phyloP scores from a whole-genome alignment of 2,329 filamentous ascomycete species.

The Ustulina deusta region DNA sequence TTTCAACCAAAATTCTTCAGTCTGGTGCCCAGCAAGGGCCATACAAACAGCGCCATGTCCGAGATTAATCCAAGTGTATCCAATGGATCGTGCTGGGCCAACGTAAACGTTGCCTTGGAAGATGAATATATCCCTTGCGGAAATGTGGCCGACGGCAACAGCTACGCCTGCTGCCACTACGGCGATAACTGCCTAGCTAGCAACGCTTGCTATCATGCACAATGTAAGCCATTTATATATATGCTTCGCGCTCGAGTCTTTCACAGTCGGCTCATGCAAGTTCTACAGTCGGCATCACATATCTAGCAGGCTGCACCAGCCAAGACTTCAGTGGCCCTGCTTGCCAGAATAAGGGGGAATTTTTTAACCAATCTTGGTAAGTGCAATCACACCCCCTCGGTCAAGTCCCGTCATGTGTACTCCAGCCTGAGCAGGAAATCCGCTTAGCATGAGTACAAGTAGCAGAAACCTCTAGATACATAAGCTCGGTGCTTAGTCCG shows the following conservation, averaged over 20 bases:
- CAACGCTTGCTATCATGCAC: constrained; percentile 40
- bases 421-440: background rate
- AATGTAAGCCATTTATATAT: constrained; percentile 31
- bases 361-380: constrained; percentile 38
- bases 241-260: background rate
- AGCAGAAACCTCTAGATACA: background rate
- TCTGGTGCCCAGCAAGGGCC: background rate
- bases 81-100: constrained; percentile 43
- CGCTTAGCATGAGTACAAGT: background rate
- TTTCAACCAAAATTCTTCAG: background rate
- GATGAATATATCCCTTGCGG: constrained; percentile 44
- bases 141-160: constrained; percentile 36
- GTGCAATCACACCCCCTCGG: background rate
- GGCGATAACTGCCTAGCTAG: constrained; percentile 41
- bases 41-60: constrained; percentile 27
- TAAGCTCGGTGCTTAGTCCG: background rate
- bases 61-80: constrained; percentile 34
- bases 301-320: constrained; percentile 43
- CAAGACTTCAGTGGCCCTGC: constrained; percentile 36
- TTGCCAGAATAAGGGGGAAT: constrained; percentile 42
- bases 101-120: constrained; percentile 32
- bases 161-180: constrained; percentile 42
- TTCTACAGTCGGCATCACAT: constrained; percentile 37
- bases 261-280: constrained; percentile 13
- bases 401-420: background rate